A percentile compares a stretch with the other conserved stretches of the same genome.
phyloP scores from a whole-genome alignment of 495 filamentous ascomycete species.

The Neurospora intermedia region DNA sequence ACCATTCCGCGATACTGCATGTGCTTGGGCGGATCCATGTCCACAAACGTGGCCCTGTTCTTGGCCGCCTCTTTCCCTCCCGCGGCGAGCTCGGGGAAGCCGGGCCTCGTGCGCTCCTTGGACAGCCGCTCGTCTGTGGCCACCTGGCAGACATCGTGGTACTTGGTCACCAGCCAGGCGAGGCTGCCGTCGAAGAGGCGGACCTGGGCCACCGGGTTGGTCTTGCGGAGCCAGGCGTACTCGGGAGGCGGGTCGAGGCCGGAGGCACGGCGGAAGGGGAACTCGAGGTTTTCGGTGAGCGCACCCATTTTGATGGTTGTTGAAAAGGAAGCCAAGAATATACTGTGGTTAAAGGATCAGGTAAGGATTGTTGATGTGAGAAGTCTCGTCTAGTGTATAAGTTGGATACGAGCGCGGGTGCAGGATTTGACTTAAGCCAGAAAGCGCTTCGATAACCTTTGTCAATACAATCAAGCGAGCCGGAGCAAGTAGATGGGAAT shows the following conservation, averaged over 20 bases:
- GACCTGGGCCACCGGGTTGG: conserved; percentile 30
- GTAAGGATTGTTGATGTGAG: not conserved
- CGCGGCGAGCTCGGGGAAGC: conserved; percentile 34
- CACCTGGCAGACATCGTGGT: conserved; percentile 33
- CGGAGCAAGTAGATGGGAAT: not conserved
- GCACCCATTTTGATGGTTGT: conserved; percentile 6
- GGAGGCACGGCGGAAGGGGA: conserved; percentile 34
- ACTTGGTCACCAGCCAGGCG: conserved; percentile 36
- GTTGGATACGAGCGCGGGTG: not conserved
- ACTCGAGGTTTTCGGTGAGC: conserved; percentile 11
- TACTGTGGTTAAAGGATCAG: not conserved
- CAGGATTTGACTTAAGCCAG: not conserved
- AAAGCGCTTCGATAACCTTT: not conserved
- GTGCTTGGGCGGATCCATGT: conserved; percentile 38
- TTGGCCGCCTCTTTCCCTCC: conserved; percentile 32
- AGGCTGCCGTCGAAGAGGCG: conserved; percentile 32
- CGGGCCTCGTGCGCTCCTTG: conserved; percentile 29
- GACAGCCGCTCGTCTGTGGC: conserved; percentile 31
- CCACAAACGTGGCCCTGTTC: conserved; percentile 36
- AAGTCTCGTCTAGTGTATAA: not conserved
- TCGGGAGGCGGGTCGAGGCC: conserved; percentile 30
- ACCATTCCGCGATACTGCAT: conserved; percentile 35
- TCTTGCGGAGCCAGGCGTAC: conserved; percentile 29
- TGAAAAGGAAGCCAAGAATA: not conserved
- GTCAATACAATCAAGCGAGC: not conserved